Percentiles rank a stretch among this genome's conserved stretches.
phyloP scores from a whole-genome alignment of 177 flowering plant species.

The Telopea speciosissima region DNA sequence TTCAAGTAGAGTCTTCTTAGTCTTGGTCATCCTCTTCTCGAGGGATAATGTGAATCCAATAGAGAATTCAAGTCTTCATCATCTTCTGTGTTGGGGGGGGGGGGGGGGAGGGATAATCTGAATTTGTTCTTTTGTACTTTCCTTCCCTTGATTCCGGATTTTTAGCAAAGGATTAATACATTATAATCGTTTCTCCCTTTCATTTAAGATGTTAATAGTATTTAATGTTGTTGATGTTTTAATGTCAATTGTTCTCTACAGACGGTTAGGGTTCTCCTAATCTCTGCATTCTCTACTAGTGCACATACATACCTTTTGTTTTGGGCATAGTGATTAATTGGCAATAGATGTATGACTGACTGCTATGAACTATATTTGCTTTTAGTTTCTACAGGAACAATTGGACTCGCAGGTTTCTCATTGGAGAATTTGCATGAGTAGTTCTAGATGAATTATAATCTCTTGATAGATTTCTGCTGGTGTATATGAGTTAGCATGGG shows the following conservation, averaged over 20 bases:
- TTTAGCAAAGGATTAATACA: neutral
- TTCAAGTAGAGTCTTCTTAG: too few relatives aligned
- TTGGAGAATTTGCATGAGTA: neutral
- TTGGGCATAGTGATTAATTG: neutral
- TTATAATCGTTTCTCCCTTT: neutral
- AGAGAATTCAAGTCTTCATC: too few relatives aligned
- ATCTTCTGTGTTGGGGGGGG: too few relatives aligned
- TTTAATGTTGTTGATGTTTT: neutral
- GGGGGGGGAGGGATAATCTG: neutral
- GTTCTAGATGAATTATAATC: conserved; percentile 3
- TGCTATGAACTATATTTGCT: neutral
- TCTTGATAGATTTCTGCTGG: neutral
- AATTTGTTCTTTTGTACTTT: neutral
- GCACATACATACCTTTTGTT: neutral
- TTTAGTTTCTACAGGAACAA: conserved; percentile 2
- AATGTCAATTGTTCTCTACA: neutral
- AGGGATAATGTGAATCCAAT: neutral
- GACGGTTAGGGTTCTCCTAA: neutral
- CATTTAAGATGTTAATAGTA: neutral
- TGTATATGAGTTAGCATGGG: conserved; percentile 36
- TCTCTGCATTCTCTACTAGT: neutral
- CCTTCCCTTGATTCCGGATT: neutral
- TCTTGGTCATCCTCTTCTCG: neutral
- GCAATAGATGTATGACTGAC: neutral
- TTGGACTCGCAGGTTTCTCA: neutral